Base-by-base conservation (phyloP, 2,329 filamentous ascomycete species). In the Fusarium begoniae region DNA sequence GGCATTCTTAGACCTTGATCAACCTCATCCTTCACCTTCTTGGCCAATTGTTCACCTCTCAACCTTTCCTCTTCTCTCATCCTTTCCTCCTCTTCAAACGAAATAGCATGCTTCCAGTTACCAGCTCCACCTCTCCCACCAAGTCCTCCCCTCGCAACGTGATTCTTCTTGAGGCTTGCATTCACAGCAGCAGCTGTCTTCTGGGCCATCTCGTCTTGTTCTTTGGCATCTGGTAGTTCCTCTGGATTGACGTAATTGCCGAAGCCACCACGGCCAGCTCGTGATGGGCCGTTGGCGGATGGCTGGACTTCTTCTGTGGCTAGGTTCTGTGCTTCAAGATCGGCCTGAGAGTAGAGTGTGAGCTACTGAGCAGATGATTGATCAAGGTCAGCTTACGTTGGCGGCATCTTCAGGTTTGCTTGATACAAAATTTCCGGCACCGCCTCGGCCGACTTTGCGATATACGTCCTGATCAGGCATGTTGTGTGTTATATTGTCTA, bases 391-490 rank as follows among this genome's bases (percentile, higher is more conserved):
- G 64, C 66, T 71, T 66, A 79, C 79, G 70, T 81, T 83, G 63
- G 79, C 77, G 51, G 81, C 83, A 37, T 87, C 85, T 35, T 89
- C 84, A 32, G 87, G 80, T 66, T 90, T 85, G 73, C 87, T 84
- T 71, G 87, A 85, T 77, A 86, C 87, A 79, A 87, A 91, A 81
- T 92, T 92, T 59, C 90, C 90, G 11, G 90, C 90, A 56, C 90
- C 90, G 61, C 90, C 90, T 55, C 90, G 88, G 63, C 90, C 90
- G 47, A 87, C 84, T 66, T 85, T 85, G 73, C 84, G 84, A 73
- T 87, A 87, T 57, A 83, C 83, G 75, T 87, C 87, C 66, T 79
- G 75, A 43, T 80, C 76, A 62, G 74, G 65, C 43, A 79, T 79
- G 30, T 58, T 66, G 45, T 63, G 59, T 66, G 45, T 63, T 54